Conservation (phyloP, 2,329 filamentous ascomycete genomes). For the Trichoderma koningiopsis region DNA sequence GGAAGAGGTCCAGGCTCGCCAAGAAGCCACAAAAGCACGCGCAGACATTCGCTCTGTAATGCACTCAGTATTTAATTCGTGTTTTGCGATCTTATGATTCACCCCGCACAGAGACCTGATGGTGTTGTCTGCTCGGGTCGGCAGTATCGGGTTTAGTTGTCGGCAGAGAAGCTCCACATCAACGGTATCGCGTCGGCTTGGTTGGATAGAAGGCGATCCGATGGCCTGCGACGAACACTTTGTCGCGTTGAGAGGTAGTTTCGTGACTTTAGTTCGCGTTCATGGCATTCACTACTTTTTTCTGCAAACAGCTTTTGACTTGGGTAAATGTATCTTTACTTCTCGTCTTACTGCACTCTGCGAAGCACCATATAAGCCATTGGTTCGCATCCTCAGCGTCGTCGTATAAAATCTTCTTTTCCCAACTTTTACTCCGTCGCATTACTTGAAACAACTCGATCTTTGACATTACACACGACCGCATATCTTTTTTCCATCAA, state of each 20-base stretch:
- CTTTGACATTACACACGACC: background rate
- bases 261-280: background rate
- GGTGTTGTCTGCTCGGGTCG: constrained; percentile 12
- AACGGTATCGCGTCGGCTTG: background rate
- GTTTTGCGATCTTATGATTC: constrained; percentile 54
- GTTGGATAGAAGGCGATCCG: background rate
- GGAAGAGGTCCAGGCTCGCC: constrained; percentile 48
- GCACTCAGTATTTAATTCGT: constrained; percentile 52
- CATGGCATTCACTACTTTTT: background rate
- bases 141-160: constrained; percentile 2
- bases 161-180: constrained; percentile 6
- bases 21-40: constrained; percentile 39
- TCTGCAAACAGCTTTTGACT: background rate
- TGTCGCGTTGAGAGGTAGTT: too few relatives aligned
- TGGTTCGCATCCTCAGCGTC: background rate
- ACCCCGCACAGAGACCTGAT: background rate
- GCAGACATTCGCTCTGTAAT: constrained; percentile 51
- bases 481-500: background rate
- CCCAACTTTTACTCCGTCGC: too few relatives aligned
- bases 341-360: background rate
- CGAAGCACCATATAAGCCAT: background rate
- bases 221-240: background rate
- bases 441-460: background rate
- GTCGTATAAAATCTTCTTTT: background rate
- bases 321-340: too few relatives aligned